Conservation (phyloP, 176 grass and related monocot species). For the Tuctoria greenei region DNA sequence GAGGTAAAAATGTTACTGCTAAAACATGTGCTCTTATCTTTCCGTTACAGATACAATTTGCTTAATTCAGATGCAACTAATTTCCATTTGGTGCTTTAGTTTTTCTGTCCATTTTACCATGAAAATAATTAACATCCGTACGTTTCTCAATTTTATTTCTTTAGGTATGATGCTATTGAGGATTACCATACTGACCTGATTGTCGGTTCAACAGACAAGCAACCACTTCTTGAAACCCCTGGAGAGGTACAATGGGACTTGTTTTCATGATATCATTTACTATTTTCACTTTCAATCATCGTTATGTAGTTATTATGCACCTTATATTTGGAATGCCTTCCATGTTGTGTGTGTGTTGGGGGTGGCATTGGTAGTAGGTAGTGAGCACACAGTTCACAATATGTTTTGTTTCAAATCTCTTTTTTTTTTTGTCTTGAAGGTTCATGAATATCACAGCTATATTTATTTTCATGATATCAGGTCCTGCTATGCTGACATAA, state of each 20-base stretch:
- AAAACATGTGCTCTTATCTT: conserved; percentile 10
- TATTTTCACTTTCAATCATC: neutral
- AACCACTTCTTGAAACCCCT: conserved; percentile 90
- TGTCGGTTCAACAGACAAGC: conserved; percentile 78
- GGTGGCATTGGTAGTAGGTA: too few relatives aligned
- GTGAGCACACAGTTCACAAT: conserved; percentile 4
- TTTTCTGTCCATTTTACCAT: conserved; percentile 3
- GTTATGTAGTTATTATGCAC: neutral
- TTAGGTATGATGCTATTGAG: conserved; percentile 62
- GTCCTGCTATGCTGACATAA: conserved; percentile 10
- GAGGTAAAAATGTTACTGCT: conserved; percentile 45
- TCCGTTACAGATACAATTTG: conserved; percentile 11
- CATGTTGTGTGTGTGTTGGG: neutral
- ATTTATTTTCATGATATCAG: conserved; percentile 13
- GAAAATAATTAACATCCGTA: neutral
- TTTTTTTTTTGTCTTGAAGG: neutral
- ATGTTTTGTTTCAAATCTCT: neutral
- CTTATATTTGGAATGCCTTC: neutral
- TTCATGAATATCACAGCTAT: conserved; percentile 5
- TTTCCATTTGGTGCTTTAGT: neutral
- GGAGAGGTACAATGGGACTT: conserved; percentile 63
- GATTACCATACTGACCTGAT: conserved; percentile 56
- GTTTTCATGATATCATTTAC: conserved; percentile 16
- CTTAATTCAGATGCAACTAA: neutral
- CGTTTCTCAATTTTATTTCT: conserved; percentile 8